Conservation (phyloP, 2,329 filamentous ascomycete genomes). For the Elsinoe necatrix region DNA sequence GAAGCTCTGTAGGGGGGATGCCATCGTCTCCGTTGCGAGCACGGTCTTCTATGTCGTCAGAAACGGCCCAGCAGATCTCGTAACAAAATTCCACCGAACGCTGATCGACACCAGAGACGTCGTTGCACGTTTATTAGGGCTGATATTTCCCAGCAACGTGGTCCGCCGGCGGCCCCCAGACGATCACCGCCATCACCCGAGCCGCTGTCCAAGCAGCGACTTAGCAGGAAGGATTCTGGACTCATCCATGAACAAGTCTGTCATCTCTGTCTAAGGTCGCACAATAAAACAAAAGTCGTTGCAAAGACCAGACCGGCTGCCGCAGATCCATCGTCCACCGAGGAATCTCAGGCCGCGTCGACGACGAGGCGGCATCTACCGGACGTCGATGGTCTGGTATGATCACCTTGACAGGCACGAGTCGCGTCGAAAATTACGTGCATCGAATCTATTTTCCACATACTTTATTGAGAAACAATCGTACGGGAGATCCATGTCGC, state of each 20-base stretch:
- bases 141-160: conserved; percentile 7
- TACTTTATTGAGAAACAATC: not conserved
- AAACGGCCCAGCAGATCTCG: not conserved
- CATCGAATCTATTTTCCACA: not conserved
- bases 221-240: not conserved
- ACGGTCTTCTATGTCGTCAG: not conserved
- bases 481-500: not conserved
- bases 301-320: not conserved
- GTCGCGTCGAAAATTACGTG: conserved; percentile 1
- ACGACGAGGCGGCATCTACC: not conserved
- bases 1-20: not conserved
- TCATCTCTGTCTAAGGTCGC: not conserved
- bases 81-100: not conserved
- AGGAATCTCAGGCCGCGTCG: not conserved
- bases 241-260: not conserved
- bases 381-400: not conserved
- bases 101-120: conserved; percentile 9
- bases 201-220: not conserved
- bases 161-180: conserved; percentile 9
- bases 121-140: conserved; percentile 12
- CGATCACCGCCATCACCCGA: conserved; percentile 1
- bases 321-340: not conserved
- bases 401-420: not conserved
- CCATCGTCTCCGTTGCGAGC: not conserved
- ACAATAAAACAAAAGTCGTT: not conserved